These are phyloP conservation scores for Dalbergia oliveri DNA, from an alignment of 306 rosid species.

Conservation along the genomic window DNA sequence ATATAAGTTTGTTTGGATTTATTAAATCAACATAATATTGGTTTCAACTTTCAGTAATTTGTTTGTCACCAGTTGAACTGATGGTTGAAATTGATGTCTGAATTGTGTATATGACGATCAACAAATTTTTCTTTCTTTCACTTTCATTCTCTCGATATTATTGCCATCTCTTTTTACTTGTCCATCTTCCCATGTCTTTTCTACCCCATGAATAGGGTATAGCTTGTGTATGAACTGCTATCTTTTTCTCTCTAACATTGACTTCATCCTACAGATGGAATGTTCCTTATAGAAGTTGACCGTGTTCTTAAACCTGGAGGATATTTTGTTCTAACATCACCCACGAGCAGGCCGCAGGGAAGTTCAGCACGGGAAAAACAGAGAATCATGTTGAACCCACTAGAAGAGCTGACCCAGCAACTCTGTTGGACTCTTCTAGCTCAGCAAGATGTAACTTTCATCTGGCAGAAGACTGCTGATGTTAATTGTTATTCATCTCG, in stretches of 20 bases:
- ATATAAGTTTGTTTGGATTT: conserved; percentile 5
- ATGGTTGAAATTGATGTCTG: conserved; percentile 6
- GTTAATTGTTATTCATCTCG: conserved; percentile 78
- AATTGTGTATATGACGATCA: conserved; percentile 5
- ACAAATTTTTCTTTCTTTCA: conserved; percentile 2
- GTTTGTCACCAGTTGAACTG: not conserved
- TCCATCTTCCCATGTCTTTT: conserved; percentile 15
- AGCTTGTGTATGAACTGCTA: conserved; percentile 20
- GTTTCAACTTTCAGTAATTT: conserved; percentile 25
- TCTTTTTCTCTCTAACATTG: conserved; percentile 40
- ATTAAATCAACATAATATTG: not conserved
- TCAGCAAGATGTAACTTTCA: conserved; percentile 89
- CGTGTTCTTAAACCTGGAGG: conserved; percentile 99
- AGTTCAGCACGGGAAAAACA: conserved; percentile 68
- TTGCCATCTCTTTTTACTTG: conserved; percentile 17
- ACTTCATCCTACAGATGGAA: conserved; percentile 74
- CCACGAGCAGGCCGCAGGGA: conserved; percentile 69
- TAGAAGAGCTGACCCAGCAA: conserved; percentile 73
- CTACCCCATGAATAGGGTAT: conserved; percentile 27
- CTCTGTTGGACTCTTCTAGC: conserved; percentile 94
- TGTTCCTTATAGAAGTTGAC: conserved; percentile 85
- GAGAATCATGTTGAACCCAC: conserved; percentile 61
- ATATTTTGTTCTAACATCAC: conserved; percentile 91
- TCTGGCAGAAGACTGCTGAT: conserved; percentile 93
- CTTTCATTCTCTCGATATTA: conserved; percentile 33